Evolutionary conservation across 2,329 filamentous ascomycete species (phyloP).

Genomic region (Beauveria asiatica): DNA sequence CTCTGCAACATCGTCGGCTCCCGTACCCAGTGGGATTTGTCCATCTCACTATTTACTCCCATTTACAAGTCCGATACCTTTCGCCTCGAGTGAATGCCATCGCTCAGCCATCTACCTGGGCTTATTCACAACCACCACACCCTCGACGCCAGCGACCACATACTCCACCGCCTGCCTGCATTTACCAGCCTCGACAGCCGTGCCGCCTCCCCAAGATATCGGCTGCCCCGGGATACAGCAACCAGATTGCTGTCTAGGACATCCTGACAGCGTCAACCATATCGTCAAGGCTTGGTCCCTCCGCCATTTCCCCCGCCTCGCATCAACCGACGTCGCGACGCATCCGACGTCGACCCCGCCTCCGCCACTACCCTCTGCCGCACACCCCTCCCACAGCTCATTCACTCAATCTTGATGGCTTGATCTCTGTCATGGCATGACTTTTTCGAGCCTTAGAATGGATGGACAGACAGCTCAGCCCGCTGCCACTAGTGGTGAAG

Average conservation of each 20-base stretch:
- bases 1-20: neutral
- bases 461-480: slow-evolving; percentile 9
- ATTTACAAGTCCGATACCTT: too few species aligned
- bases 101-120: too few species aligned
- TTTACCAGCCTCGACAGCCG: neutral
- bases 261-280: neutral
- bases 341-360: neutral
- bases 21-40: neutral
- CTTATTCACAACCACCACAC: neutral
- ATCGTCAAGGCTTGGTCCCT: neutral
- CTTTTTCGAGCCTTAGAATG: neutral
- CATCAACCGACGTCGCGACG: neutral
- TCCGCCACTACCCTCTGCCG: neutral
- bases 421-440: slow-evolving; percentile 8
- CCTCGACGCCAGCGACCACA: neutral
- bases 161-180: slow-evolving; percentile 1
- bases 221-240: neutral
- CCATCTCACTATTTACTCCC: neutral
- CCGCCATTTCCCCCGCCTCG: neutral
- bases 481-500: neutral
- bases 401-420: neutral
- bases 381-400: neutral
- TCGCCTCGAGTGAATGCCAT: too few species aligned
- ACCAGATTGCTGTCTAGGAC: neutral
- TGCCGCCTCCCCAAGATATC: neutral